Conservation (phyloP, 2,329 filamentous ascomycete species). For the Coleophoma eucalyptorum region DNA sequence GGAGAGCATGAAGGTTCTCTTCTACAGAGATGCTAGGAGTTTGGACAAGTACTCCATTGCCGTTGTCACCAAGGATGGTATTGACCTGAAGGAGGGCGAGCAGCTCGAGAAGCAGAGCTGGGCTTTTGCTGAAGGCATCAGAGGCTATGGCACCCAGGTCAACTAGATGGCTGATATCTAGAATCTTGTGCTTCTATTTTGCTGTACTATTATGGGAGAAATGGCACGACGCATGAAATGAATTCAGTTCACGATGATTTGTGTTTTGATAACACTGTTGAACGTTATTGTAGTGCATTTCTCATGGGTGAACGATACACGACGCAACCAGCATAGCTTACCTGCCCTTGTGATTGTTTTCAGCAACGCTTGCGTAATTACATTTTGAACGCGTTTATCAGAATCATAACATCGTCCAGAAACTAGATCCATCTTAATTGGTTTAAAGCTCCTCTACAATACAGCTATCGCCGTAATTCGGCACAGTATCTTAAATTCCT, state of each 20-base stretch:
- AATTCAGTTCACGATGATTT: no score
- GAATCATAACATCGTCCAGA: no score
- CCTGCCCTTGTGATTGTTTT: no score
- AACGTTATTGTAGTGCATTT: no score
- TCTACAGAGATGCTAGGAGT: slow-evolving; percentile 93
- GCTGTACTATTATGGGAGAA: slow-evolving; percentile 1
- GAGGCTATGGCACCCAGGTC: slow-evolving; percentile 83
- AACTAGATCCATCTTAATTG: no score
- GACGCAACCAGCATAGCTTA: no score
- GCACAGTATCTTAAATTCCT: neutral
- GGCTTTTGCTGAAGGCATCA: slow-evolving; percentile 92
- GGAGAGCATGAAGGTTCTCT: slow-evolving; percentile 98
- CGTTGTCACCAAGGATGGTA: slow-evolving; percentile 82
- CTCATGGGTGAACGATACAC: no score
- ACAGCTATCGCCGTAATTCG: neutral
- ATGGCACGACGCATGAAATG: neutral
- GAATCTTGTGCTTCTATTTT: neutral
- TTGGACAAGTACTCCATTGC: slow-evolving; percentile 90
- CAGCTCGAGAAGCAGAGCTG: slow-evolving; percentile 94
- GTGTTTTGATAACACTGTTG: no score
- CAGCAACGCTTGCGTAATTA: no score
- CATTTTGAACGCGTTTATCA: no score
- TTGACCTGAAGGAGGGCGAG: slow-evolving; percentile 79
- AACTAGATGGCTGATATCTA: slow-evolving; percentile 24
- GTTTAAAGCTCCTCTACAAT: no score